These are phyloP conservation scores for Fraxinus albicans DNA, from an alignment of 305 asterid genomes.

Conservation along the genomic window DNA sequence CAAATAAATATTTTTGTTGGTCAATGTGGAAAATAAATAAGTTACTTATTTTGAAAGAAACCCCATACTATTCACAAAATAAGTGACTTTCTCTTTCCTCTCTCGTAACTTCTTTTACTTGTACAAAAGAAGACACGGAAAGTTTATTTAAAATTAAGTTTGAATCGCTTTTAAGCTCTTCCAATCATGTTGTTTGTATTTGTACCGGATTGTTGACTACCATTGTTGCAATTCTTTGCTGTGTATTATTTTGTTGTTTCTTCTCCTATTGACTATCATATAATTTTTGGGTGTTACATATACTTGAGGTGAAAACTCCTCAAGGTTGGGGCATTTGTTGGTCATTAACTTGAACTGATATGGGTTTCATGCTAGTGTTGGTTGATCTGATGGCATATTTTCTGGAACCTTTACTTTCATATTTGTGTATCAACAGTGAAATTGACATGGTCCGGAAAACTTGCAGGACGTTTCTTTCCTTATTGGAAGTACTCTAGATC, in stretches of 20 bases:
- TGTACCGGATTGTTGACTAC: not conserved
- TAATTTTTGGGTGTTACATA: not conserved
- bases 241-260: not conserved
- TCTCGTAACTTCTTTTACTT: not conserved
- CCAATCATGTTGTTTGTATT: not conserved
- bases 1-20: not conserved
- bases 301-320: not conserved
- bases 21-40: not conserved
- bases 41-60: not conserved
- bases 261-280: not conserved
- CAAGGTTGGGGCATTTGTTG: not conserved
- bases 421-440: constrained; percentile 6
- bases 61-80: not conserved
- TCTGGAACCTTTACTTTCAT: not conserved
- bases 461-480: constrained; percentile 31
- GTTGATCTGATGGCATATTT: not conserved
- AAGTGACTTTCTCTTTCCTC: not conserved
- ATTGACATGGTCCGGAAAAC: not conserved
- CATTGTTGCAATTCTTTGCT: not conserved
- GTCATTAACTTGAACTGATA: not conserved
- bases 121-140: not conserved
- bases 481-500: constrained; percentile 12
- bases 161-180: not conserved
- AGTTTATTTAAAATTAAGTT: not conserved
- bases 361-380: not conserved